phyloP scores from a whole-genome alignment of 129 eudicot species.

The Silybum marianum region DNA sequence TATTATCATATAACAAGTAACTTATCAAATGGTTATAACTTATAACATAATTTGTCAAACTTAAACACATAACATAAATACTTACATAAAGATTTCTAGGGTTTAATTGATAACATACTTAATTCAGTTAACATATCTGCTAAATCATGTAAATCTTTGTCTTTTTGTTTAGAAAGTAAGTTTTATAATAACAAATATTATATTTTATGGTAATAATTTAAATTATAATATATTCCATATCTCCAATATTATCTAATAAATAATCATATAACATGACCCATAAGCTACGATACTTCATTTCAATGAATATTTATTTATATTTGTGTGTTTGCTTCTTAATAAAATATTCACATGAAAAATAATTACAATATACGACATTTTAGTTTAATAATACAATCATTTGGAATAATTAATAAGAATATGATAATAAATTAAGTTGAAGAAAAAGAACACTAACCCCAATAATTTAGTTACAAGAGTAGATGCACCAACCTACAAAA shows the following conservation, averaged over 20 bases:
- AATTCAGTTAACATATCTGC: too few species aligned
- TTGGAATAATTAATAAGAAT: not conserved
- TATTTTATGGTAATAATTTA: not conserved
- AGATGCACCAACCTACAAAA: constrained; percentile 31
- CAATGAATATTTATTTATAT: not conserved
- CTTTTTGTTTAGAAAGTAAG: not conserved
- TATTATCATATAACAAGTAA: too few species aligned
- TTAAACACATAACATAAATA: too few species aligned
- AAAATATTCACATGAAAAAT: not conserved
- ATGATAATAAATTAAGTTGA: not conserved
- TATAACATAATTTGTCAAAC: not conserved
- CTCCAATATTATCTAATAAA: constrained; percentile 1
- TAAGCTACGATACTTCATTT: constrained; percentile 30
- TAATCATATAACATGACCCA: constrained; percentile 17
- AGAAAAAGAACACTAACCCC: constrained; percentile 10
- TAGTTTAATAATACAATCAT: not conserved
- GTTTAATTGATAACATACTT: not conserved
- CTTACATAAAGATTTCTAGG: not conserved
- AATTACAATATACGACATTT: not conserved
- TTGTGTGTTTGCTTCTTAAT: not conserved
- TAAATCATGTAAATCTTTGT: not conserved
- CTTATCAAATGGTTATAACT: too few species aligned
- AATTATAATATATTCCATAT: not conserved
- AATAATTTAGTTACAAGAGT: constrained; percentile 16
- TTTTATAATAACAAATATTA: not conserved